Evolutionary conservation across 2,329 filamentous ascomycete genomes (phyloP), one percentile per base, ranked within the genome.

Genomic region (Talaromyces atroroseus): DNA sequence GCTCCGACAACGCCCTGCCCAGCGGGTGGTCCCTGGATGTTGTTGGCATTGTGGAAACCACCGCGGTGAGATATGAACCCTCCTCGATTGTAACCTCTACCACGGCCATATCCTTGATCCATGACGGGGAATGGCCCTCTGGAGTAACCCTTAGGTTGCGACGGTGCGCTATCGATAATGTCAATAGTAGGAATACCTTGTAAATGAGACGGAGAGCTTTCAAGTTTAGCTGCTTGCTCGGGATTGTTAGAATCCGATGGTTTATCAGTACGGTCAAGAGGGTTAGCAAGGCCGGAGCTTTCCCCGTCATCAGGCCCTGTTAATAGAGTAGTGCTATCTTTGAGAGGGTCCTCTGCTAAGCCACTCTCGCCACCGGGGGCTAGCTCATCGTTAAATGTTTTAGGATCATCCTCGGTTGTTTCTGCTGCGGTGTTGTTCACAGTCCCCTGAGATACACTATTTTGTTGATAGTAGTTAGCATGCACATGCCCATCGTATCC

Each of bases 1-100:
- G 94, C 94, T 74, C 82, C 82, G 66, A 77, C 77, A 52, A 84
- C 81, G 38, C 81, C 82, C 80, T 90, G 74, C 4, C 78, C 79
- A 26, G 49, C 23, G 5, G 52, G 42, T 10, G 57, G 51, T 26
- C 52, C 73, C 72, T 6, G 77, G 71, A 58, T 73, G 60, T 57
- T 73, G 59, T 57, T 47, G 49, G 45, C 50, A 49, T 68, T 65
- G 59, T 64, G 63, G 54, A 65, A 68, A 36, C 68, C 66, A 36
- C 70, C 72, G 57, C 75, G 76, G 38, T 74, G 73, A 32, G 55
- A 57, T 55, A 72, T 65, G 59, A 76, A 78, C 32, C 75, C 75
- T 57, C 80, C 79, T 57, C 76, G 76, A 64, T 74, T 71, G 44
- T 71, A 75, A 60, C 66, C 71, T 29, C 69, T 71, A 48, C 72